Evolutionary conservation across 768 basidiomycete species (phyloP), one percentile per base, ranked within the genome.

Genomic region (Rubroboletus pulcherrimus): DNA sequence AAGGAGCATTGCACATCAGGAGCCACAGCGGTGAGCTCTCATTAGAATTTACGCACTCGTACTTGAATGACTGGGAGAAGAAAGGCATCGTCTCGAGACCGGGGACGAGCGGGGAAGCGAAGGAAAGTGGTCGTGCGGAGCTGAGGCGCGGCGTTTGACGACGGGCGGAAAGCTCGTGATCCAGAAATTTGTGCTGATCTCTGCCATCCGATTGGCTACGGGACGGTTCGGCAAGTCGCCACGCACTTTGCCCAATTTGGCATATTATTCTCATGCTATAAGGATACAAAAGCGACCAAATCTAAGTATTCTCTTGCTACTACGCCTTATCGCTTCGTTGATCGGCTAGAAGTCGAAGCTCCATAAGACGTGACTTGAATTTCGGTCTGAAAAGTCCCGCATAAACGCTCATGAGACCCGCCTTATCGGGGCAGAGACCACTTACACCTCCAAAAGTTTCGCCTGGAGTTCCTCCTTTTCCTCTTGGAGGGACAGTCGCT

Each of bases 381-480:
- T 91, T 94, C 6, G 93, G 92, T 30, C 89, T 91, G 30, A 31
- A 50, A 43, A 29, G 19, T 21, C 4, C 15, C 41, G 44, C 29
- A 34, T 59, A 35, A 63, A 24, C 45, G 19, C 33, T 52, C 19
- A 42, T 31, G 17, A 11, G 19, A 45, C 19, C n/a, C 14, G 26
- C 35, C 26, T 7, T 15, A 49, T 48, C 0, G 2, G 12, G 4
- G 1, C 9, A 49, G 33, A 49, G 26, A 40, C 19, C 15, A 80
- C 90, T 79, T 69, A 92, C 82, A 98, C 88, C 71, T 94, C 92
- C 34, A 89, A 77, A 56, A 98, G 72, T 71, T 90, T 95, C 31
- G 85, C 78, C 67, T 97, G 93, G 45, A 98, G 69, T 30, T 77
- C 79, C 70, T 96, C 91, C 73, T 95, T 97, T 80, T 99, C 96